phyloP scores from a whole-genome alignment of 306 rosid species.

The Chamaecrista fasciculata region DNA sequence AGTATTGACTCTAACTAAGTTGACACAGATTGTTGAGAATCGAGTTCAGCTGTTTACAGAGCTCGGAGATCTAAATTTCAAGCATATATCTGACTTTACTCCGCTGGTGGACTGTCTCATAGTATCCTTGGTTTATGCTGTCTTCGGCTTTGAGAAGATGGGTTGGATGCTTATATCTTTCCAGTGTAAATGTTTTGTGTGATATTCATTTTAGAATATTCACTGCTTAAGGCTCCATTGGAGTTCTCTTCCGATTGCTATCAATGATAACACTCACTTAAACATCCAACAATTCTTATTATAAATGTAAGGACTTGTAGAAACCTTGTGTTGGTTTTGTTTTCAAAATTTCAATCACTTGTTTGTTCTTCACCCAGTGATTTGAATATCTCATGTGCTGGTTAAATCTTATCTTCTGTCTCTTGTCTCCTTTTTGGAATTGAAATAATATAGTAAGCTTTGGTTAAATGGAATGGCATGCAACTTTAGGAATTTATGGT shows the following conservation, averaged over 20 bases:
- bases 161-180: constrained; percentile 14
- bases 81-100: constrained; percentile 42
- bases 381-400: not conserved
- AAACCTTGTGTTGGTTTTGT: not conserved
- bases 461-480: not conserved
- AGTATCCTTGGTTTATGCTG: constrained; percentile 54
- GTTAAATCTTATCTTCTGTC: not conserved
- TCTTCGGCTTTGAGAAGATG: not conserved
- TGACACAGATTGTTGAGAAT: constrained; percentile 60
- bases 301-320: not conserved
- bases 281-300: not conserved
- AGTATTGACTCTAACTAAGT: not conserved
- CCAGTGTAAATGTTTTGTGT: not conserved
- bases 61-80: constrained; percentile 49
- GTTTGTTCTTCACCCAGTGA: not conserved
- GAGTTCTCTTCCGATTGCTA: not conserved
- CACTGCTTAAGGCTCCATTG: not conserved
- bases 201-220: not conserved
- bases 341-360: not conserved
- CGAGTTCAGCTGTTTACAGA: constrained; percentile 54
- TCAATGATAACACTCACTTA: not conserved
- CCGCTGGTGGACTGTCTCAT: constrained; percentile 47
- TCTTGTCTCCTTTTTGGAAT: not conserved
- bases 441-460: not conserved
- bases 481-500: not conserved